Base-by-base conservation (phyloP, 1,139 yeast species). In the Pichia inconspicua region DNA sequence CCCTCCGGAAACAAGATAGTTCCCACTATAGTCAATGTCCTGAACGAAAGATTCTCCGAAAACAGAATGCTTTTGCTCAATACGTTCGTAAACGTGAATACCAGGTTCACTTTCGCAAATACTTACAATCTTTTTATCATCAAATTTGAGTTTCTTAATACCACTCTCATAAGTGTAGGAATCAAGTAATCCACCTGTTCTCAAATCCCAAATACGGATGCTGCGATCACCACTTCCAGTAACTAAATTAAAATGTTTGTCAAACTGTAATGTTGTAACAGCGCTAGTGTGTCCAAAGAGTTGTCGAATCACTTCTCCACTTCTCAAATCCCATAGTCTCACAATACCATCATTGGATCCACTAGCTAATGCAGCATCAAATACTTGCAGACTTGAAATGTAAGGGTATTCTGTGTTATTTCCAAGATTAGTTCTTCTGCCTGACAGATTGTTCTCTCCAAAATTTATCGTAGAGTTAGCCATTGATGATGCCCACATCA, bases 341-440 rank as follows among this genome's bases (percentile, higher is more conserved):
- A 84, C 87, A 9, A 80, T 62, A 11, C 90, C 90, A 60, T 84
- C 92, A 41, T 80, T 80, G 0, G 89, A 80, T 32, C 92, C 92
- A 0, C 88, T 78, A 0, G 86, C 92, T 58, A 80, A 68, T 0
- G 87, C 89, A 0, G 85, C 84, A 55, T 80, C 86, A 58, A 72
- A 79, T 47, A 82, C 77, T 58, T 82, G 92, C 41, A 79, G 57
- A 0, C 82, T 78, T 0, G 81, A 79, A 15, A 78, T 77, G 55
- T 75, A 77, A 15, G 75, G 72, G 35, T 57, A 56, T 40, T 27
- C 52, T 35, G 48, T 53, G 46, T 42, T 54, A 54, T 36, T 41
- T n/a, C 22, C 25, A 14, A 37, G 39, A 28, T 35, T 40, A 15
- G 27, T 17, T 22, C 28, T 37, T 12, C 22, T 37, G 17, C 22